Evolutionary conservation across 169 alveolate genomes (phyloP).

Genomic region (Miamiensis avidus): DNA sequence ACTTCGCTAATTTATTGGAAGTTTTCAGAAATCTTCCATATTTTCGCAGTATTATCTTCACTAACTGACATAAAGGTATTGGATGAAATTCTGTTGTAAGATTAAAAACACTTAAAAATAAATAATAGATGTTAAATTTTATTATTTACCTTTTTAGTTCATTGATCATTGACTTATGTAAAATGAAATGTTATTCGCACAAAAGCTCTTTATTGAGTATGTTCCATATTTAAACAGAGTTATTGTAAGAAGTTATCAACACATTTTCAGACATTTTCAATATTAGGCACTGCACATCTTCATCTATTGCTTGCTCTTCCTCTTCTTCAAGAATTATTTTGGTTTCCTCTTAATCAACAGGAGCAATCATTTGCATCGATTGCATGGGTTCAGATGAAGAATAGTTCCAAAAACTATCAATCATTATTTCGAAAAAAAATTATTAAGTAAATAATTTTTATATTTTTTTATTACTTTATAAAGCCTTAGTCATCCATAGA

Average conservation of each 20-base stretch:
- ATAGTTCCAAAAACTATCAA: background rate
- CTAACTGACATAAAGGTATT: background rate
- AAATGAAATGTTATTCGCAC: background rate
- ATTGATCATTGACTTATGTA: background rate
- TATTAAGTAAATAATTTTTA: background rate
- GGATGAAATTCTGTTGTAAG: background rate
- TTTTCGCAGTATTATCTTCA: background rate
- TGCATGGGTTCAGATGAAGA: background rate
- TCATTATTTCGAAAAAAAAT: no score
- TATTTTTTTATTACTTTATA: background rate
- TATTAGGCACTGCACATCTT: background rate
- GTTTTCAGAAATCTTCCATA: background rate
- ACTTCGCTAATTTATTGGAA: background rate
- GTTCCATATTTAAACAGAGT: background rate
- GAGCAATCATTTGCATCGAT: background rate
- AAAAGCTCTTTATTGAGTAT: background rate
- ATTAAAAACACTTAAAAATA: no score
- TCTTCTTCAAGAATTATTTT: background rate
- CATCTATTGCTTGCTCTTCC: background rate
- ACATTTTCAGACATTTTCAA: background rate
- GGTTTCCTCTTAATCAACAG: background rate
- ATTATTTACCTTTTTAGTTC: background rate
- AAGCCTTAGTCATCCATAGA: background rate
- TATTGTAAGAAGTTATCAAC: background rate
- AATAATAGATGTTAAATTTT: no score